Evolutionary conservation across 2,329 filamentous ascomycete genomes (phyloP), one percentile per base, ranked within the genome.

Genomic region (Elsinoe fawcettii): DNA sequence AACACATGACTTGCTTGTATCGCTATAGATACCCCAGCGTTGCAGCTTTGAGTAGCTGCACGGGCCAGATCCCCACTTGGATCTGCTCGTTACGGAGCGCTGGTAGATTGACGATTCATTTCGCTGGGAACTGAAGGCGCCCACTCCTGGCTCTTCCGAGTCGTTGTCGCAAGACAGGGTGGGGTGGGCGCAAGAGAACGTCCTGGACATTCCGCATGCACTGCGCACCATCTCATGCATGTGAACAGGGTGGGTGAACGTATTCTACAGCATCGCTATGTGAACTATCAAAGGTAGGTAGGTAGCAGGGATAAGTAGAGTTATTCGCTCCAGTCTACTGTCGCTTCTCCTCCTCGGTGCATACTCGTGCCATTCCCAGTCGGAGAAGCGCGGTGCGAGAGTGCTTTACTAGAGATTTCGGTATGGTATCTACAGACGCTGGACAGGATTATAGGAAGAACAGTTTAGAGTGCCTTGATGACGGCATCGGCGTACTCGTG

Each of bases 401-500:
- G 9, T 32, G 46, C 16, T 6, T 18, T 51, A 14, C 16, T 32
- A 22, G 23, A 16, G 34, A 7, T n/a, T 37, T 7, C 7, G 49
- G 25, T 53, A 27, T 36, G 34, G 34, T 53, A 53, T 53, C 34
- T 53, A 53, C 49, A 53, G 20, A 37, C 30, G 34, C 41, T 46
- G 41, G 23, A 46, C 41, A 46, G 41, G 22, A n/a, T 12, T 5
- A 14, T 37, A 37, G 5, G 22, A 16, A 27, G 34, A 16, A 20
- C 11, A 39, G 55, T 61, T 61, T 67, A 66, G 62, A 85, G 72
- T 62, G 78, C 78, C 69, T 78, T 77, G 74, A 97, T 96, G 71
- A 99, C 96, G 65, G 93, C 92, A 60, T 81, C 81, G 59, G 93
- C 90, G 74, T 95, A 99, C 79, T 99, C 89, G 77, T 86, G 79